Evolutionary conservation across 2,329 filamentous ascomycete genomes (phyloP).

Genomic region (Pestalotiopsis sp.): DNA sequence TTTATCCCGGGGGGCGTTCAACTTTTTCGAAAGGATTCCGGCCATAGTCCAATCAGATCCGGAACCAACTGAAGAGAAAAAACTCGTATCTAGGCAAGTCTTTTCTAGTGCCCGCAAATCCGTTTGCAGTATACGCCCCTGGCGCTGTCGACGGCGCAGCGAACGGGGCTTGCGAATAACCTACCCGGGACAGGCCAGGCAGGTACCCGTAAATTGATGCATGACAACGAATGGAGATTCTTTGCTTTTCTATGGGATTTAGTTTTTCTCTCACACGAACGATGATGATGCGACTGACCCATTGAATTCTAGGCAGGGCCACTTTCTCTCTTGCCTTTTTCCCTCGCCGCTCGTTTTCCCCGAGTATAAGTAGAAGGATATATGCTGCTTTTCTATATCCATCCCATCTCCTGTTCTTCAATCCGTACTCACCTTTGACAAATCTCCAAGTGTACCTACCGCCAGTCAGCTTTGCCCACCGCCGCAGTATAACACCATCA

Average conservation of each 20-base stretch:
- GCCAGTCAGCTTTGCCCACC: background rate
- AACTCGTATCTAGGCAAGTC: background rate
- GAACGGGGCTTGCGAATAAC: background rate
- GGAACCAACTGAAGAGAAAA: background rate
- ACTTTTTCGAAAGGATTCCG: background rate
- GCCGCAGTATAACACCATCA: background rate
- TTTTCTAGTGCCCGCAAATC: background rate
- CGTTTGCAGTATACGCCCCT: background rate
- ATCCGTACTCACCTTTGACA: background rate
- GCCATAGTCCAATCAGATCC: background rate
- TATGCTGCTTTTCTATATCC: background rate
- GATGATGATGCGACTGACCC: background rate
- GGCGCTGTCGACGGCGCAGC: background rate
- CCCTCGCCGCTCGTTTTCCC: background rate
- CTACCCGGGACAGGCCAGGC: background rate
- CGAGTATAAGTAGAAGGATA: background rate
- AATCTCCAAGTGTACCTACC: background rate
- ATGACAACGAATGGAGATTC: background rate
- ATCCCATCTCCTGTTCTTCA: background rate
- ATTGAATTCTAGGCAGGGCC: background rate
- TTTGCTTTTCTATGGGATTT: background rate
- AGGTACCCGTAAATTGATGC: background rate
- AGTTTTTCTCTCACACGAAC: background rate
- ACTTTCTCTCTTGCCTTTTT: background rate
- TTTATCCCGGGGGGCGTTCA: background rate